phyloP scores from a whole-genome alignment of 768 basidiomycete species.

The Pulveroboletus sp. region DNA sequence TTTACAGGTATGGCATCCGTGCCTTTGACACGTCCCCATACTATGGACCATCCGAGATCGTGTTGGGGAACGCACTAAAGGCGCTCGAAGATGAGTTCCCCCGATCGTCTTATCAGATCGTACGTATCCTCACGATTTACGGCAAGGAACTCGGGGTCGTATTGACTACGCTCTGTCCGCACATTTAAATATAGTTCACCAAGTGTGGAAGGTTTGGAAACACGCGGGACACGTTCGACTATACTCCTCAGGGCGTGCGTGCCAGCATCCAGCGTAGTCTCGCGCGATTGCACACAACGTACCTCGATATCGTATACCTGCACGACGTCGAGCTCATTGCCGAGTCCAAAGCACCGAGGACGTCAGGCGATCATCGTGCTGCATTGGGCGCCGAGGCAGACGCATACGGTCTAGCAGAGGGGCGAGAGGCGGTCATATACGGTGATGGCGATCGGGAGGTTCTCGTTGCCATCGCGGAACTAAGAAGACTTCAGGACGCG shows the following conservation, averaged over 20 bases:
- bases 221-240: constrained; percentile 57
- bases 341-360: constrained; percentile 43
- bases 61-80: constrained; percentile 63
- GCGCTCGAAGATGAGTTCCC: constrained; percentile 66
- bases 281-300: constrained; percentile 63
- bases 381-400: constrained; percentile 52
- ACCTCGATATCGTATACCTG: constrained; percentile 76
- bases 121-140: constrained; percentile 23
- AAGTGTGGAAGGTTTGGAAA: constrained; percentile 79
- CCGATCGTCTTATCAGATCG: constrained; percentile 71
- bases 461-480: constrained; percentile 59
- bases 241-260: constrained; percentile 60
- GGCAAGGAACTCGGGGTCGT: not conserved
- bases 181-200: constrained; percentile 52
- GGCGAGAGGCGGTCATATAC: constrained; percentile 50
- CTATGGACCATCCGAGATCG: constrained; percentile 76
- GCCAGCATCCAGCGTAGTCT: constrained; percentile 64
- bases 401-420: constrained; percentile 61
- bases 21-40: constrained; percentile 81
- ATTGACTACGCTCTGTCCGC: not conserved
- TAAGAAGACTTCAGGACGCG: constrained; percentile 64
- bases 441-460: constrained; percentile 72
- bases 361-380: constrained; percentile 49
- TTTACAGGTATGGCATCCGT: constrained; percentile 65
- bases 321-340: constrained; percentile 83